Evolutionary conservation across 129 eudicot genomes (phyloP).

Genomic region (Daucus carota): DNA sequence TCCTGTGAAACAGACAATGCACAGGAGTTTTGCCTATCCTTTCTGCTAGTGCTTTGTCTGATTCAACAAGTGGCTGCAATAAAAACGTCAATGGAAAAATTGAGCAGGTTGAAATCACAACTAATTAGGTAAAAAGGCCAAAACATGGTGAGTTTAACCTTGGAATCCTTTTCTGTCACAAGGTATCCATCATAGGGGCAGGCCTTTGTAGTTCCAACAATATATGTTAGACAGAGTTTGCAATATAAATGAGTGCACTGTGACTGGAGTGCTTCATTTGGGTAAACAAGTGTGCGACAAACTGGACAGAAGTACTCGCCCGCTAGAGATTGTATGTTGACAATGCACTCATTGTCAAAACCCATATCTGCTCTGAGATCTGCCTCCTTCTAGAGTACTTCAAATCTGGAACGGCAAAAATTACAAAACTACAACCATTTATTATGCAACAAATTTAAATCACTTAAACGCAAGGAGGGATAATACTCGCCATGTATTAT

Average conservation of each 20-base stretch:
- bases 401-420: background rate
- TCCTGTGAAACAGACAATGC: conserved; percentile 78
- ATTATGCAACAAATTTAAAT: too few relatives aligned
- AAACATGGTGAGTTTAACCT: conserved; percentile 29
- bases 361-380: conserved; percentile 51
- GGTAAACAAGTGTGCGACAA: conserved; percentile 90
- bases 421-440: too few relatives aligned
- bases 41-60: conserved; percentile 74
- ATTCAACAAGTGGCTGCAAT: conserved; percentile 72
- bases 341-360: conserved; percentile 81
- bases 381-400: conserved; percentile 20
- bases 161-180: conserved; percentile 85
- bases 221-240: conserved; percentile 78
- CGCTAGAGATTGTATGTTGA: conserved; percentile 74
- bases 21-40: conserved; percentile 74
- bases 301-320: conserved; percentile 98
- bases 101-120: background rate
- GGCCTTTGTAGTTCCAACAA: conserved; percentile 71
- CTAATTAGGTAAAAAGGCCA: background rate
- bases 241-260: conserved; percentile 92
- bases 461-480: background rate
- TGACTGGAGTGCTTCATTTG: conserved; percentile 85
- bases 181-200: conserved; percentile 96
- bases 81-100: background rate
- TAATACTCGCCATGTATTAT: background rate